Evolutionary conservation across 306 rosid genomes (phyloP).

Genomic region (Dalbergia cochinchinensis): DNA sequence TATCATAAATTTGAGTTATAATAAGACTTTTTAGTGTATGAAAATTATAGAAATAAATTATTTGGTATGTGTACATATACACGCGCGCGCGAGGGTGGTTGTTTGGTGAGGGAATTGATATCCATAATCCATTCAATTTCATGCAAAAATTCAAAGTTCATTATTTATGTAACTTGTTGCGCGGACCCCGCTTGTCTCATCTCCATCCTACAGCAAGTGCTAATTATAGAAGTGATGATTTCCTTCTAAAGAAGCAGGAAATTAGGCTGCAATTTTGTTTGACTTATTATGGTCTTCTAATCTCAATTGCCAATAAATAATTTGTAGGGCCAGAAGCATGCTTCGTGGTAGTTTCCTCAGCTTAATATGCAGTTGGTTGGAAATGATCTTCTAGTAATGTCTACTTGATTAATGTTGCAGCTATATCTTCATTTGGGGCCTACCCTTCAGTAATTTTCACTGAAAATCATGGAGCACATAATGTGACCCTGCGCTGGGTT

Average conservation of each 20-base stretch:
- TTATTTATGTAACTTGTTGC: neutral
- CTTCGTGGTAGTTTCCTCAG: constrained; percentile 8
- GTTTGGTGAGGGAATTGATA: constrained; percentile 52
- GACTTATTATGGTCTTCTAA: neutral
- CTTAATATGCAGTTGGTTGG: neutral
- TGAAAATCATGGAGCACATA: constrained; percentile 6
- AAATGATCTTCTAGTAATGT: neutral
- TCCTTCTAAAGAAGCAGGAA: constrained; percentile 16
- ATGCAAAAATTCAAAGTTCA: constrained; percentile 52
- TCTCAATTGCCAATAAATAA: neutral
- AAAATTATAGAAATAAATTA: neutral
- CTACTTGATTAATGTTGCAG: neutral
- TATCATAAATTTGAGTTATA: neutral
- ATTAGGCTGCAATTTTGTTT: neutral
- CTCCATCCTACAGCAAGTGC: constrained; percentile 28
- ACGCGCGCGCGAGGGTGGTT: constrained; percentile 34
- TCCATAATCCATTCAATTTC: neutral
- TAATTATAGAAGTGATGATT: constrained; percentile 7
- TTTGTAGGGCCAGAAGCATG: neutral
- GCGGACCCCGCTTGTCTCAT: constrained; percentile 44
- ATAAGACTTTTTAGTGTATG: neutral
- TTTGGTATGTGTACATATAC: neutral
- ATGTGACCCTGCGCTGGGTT: neutral
- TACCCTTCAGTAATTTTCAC: neutral
- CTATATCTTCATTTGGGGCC: constrained; percentile 4